Conservation (phyloP, 352 stramenopile species). For the Globisporangium cystogenes region DNA sequence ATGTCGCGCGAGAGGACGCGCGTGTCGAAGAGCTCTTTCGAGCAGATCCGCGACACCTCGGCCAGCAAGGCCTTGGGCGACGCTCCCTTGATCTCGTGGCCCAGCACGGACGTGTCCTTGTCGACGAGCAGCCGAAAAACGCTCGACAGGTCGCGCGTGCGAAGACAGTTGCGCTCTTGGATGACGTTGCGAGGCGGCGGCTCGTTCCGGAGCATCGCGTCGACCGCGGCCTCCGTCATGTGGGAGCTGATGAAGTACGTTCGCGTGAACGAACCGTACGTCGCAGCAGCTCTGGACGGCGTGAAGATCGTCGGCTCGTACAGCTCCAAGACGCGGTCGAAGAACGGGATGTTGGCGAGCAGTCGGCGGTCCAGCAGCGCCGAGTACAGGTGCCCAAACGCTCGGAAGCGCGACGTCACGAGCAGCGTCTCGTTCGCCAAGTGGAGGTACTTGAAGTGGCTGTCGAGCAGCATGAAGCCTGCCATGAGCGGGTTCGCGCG, state of each 20-base stretch:
- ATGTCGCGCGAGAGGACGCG: conserved; percentile 28
- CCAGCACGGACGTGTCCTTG: conserved; percentile 19
- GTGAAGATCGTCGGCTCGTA: conserved; percentile 26
- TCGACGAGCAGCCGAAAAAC: conserved; percentile 18
- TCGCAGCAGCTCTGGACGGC: conserved; percentile 16
- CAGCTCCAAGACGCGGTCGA: conserved; percentile 20
- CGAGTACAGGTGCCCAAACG: conserved; percentile 25
- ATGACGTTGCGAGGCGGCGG: conserved; percentile 5
- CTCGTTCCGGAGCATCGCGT: conserved; percentile 15
- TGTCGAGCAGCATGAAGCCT: conserved; percentile 18
- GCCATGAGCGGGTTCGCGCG: conserved; percentile 26
- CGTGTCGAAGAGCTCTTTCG: conserved; percentile 18
- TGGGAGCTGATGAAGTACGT: conserved; percentile 21
- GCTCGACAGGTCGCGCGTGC: conserved; percentile 19
- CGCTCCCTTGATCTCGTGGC: background rate
- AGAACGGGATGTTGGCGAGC: conserved; percentile 12
- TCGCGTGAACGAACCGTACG: conserved; percentile 17
- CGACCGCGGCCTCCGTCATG: conserved; percentile 16
- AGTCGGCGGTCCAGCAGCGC: conserved; percentile 15
- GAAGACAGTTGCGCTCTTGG: conserved; percentile 18
- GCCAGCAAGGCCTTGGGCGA: conserved; percentile 16
- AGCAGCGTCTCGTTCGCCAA: conserved; percentile 18
- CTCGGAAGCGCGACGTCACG: conserved; percentile 17
- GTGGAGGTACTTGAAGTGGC: conserved; percentile 19
- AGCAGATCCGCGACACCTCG: conserved; percentile 14